These are phyloP conservation scores for Mycocentrospora acerina DNA, from an alignment of 2,329 filamentous ascomycete genomes.

Conservation along the genomic window DNA sequence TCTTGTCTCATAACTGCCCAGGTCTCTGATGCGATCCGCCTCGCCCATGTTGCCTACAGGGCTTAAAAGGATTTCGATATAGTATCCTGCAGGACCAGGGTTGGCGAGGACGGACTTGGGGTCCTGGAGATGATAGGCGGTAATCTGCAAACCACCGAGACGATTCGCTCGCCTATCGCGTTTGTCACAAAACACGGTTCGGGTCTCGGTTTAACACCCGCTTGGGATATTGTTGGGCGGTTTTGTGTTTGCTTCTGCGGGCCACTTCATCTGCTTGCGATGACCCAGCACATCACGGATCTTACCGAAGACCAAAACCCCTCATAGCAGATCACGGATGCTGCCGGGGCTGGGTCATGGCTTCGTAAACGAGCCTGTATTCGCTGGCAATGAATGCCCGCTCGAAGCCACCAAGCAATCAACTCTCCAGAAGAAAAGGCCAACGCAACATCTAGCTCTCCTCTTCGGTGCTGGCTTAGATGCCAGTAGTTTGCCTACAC, in stretches of 20 bases:
- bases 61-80: slow-evolving; percentile 1
- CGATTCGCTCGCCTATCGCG: slow-evolving; percentile 1
- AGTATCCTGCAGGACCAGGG: slow-evolving; percentile 15
- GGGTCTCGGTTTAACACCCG: slow-evolving; percentile 1
- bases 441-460: too few relatives aligned
- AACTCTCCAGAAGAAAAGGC: too few relatives aligned
- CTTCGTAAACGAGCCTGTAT: too few relatives aligned
- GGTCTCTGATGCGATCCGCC: slow-evolving; percentile 7
- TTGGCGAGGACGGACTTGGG: slow-evolving; percentile 25
- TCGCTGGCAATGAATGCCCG: too few relatives aligned
- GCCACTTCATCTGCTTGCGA: background rate
- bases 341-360: too few relatives aligned
- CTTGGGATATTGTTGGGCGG: slow-evolving; percentile 2
- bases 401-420: too few relatives aligned
- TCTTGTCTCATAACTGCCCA: slow-evolving; percentile 4
- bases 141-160: slow-evolving; percentile 4
- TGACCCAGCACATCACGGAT: too few relatives aligned
- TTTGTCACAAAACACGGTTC: background rate
- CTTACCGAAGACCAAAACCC: too few relatives aligned
- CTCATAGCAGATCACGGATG: too few relatives aligned
- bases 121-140: slow-evolving; percentile 7
- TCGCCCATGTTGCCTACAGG: slow-evolving; percentile 2
- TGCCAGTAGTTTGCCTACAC: too few relatives aligned
- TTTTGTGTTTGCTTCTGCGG: background rate
- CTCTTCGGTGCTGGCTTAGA: too few relatives aligned